Conservation (phyloP, 371 early-diverging fungal genomes). For the Mortierella sp. region DNA sequence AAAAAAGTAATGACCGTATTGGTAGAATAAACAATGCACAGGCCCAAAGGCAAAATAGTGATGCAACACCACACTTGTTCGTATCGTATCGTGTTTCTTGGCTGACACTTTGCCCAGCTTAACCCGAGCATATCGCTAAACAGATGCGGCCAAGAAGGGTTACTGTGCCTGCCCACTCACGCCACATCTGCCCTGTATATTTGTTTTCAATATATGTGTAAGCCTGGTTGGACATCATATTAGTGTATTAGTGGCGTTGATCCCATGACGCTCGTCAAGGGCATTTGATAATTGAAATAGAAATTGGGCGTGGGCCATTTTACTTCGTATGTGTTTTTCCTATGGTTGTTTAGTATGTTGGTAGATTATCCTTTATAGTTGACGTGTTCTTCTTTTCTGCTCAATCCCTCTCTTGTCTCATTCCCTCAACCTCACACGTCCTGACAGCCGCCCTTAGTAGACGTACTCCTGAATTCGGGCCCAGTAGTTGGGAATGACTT, state of each 20-base stretch:
- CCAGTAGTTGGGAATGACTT: constrained; percentile 48
- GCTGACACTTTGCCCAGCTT: neutral
- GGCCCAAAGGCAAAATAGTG: neutral
- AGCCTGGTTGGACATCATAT: too few species aligned
- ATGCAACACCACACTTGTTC: too few species aligned
- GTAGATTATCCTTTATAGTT: too few species aligned
- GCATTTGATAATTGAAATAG: too few species aligned
- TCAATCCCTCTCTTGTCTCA: neutral
- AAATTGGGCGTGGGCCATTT: too few species aligned
- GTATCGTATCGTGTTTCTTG: neutral
- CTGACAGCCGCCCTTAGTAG: neutral
- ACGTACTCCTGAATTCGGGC: constrained; percentile 38
- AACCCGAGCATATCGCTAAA: neutral
- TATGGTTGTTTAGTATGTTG: too few species aligned
- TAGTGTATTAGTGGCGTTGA: too few species aligned
- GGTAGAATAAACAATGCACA: neutral
- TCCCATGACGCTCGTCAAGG: too few species aligned
- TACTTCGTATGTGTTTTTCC: too few species aligned
- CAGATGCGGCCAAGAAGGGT: neutral
- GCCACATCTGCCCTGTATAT: too few species aligned
- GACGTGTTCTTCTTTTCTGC: neutral
- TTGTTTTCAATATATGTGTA: too few species aligned
- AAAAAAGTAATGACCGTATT: neutral
- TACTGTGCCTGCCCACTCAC: too few species aligned
- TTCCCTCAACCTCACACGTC: neutral